Evolutionary conservation across 208 protist genomes (phyloP), one percentile per base, ranked within the genome.

Genomic region (Trypanosoma cruzi): DNA sequence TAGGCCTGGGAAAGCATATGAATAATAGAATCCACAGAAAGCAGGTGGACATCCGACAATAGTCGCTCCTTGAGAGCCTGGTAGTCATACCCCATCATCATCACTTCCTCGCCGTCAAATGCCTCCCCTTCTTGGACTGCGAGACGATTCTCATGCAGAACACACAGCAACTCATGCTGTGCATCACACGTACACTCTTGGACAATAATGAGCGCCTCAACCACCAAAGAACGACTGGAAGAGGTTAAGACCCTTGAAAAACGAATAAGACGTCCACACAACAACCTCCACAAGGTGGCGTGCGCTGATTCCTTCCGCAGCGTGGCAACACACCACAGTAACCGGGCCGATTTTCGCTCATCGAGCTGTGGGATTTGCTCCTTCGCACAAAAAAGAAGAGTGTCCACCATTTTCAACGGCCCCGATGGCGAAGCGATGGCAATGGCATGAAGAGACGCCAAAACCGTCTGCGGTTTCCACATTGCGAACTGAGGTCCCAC

Each of bases 261-360:
- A 49, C 80, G 56, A 13, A 75, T n/a, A 29, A 82, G 79, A 36
- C 84, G 84, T 11, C 42, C 58, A 77, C 87, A 95, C 52, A 77
- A 71, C 26, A 65, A 49, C 1, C 61, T 64, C 89, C 89, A 95
- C 64, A 91, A 70, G 2, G 7, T 29, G n/a, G 49, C 31, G 36
- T 81, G 79, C 10, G 28, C 18, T 52, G 61, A 31, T 26, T 61
- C 55, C 18, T 75, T 28, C 4, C 54, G 53, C 28, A 94, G 67
- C n/a, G 63, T 75, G 4, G 81, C 83, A 31, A 94, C 66, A 48
- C 73, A 87, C 89, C 89, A 94, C 49, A 94, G 46, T 22, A 90
- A 54, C 26, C 75, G 67, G 34, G 83, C 81, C 31, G 78, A 77
- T 28, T 85, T 80, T 28, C 67, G 54, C 56, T 75, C 79, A 31